Base-by-base conservation (phyloP, 768 basidiomycete species). In the Boletus sensibilis region DNA sequence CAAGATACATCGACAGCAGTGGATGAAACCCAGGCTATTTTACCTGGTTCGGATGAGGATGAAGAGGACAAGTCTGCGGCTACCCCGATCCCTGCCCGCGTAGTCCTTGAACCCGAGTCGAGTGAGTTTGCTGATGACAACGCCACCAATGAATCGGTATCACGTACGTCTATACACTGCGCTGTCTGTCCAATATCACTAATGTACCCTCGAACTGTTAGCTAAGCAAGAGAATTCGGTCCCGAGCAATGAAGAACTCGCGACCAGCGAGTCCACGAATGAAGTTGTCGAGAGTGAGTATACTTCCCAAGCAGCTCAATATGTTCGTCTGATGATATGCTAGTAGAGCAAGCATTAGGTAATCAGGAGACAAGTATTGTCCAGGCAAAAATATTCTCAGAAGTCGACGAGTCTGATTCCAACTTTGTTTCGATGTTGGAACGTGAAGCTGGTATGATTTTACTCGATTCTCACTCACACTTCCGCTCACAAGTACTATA, bases 331-430 rank as follows among this genome's bases (percentile, higher is more conserved):
- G n/a, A 68, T 23, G 21, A 50, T 8, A 35, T 34, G 4, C 8
- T 35, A 50, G 54, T 21, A 55, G 53, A 33, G 33, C 54, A 58
- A 54, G 18, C 27, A 42, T 48, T 50, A 57, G 45, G 50, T 58
- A 62, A 57, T 47, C 53, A 47, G n/a, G 63, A 55, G 34, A 46
- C 61, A 57, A 52, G 53, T 52, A 21, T 52, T 12, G 13, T 34
- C 6, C 53, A 37, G 12, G 38, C 50, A 20, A 61, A 45, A 38
- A 20, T 49, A 37, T 56, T 56, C 23, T 59, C 59, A 16, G 51
- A 59, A 56, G 50, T 57, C 52, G 68, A 72, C 23, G 68, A 70
- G 50, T 68, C 69, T 54, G 69, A 68, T 61, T 64, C 64, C 18
- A 67, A 69, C 47, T 62, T 66, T 53, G 43, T 68, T 37, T 55